A percentile compares a stretch with the other conserved stretches of the same genome.
phyloP scores from a whole-genome alignment of 495 filamentous ascomycete species.

The Chlorociboria aeruginascens region DNA sequence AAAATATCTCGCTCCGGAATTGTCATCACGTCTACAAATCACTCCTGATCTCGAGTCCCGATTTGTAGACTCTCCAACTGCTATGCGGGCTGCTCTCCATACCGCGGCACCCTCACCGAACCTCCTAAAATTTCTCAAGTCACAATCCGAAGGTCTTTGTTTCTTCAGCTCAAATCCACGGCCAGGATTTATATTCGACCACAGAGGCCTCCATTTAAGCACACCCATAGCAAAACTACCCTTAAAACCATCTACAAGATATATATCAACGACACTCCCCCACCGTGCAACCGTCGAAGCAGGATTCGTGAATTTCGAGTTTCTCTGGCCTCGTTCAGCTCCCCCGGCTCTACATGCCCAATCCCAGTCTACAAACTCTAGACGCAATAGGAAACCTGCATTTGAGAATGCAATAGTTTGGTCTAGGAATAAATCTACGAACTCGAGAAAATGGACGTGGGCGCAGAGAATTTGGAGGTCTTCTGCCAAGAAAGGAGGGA shows the following conservation, averaged over 20 bases:
- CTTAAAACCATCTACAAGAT: conserved; percentile 8
- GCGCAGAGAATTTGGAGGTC: conserved; percentile 43
- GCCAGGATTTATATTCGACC: conserved; percentile 18
- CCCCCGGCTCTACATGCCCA: conserved; percentile 7
- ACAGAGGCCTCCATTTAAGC: conserved; percentile 5
- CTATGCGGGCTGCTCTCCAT: conserved; percentile 24
- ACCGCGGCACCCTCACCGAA: conserved; percentile 40
- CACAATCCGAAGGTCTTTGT: conserved; percentile 41
- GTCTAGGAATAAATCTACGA: conserved; percentile 30
- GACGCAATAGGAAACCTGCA: conserved; percentile 2
- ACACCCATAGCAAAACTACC: neutral
- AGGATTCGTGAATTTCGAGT: conserved; percentile 30
- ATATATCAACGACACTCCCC: conserved; percentile 6
- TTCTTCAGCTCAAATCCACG: conserved; percentile 37
- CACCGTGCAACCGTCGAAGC: conserved; percentile 26
- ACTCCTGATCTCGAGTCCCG: neutral
- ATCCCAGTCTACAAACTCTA: conserved; percentile 1
- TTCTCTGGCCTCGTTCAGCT: conserved; percentile 26
- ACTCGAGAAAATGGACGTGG: conserved; percentile 30
- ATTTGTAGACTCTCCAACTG: conserved; percentile 11
- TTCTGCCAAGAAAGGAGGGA: conserved; percentile 19
- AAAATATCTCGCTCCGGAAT: conserved; percentile 1
- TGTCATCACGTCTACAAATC: neutral
- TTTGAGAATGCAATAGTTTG: conserved; percentile 6
- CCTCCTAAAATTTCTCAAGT: conserved; percentile 49